Evolutionary conservation across 352 stramenopile genomes (phyloP).

Genomic region (Vaucheria bursata): DNA sequence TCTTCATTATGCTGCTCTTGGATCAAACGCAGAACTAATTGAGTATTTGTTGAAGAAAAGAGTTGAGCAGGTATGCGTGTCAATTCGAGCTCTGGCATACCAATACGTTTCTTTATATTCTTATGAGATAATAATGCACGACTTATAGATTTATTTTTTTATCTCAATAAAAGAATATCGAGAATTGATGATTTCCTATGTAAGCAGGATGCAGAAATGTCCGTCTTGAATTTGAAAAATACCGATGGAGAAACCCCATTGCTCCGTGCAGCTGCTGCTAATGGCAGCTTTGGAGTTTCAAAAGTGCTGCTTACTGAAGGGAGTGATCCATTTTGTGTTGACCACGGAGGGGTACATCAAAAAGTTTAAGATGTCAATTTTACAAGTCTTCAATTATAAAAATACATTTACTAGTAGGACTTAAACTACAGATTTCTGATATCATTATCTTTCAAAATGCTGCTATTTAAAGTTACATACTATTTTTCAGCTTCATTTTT

Average conservation of each 20-base stretch:
- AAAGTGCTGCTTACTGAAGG: background rate
- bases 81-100: background rate
- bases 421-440: background rate
- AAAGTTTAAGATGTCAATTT: background rate
- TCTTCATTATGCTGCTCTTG: conserved; percentile 34
- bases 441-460: background rate
- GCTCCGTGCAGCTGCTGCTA: conserved; percentile 21
- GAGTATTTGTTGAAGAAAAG: conserved; percentile 23
- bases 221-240: conserved; percentile 20
- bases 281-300: background rate
- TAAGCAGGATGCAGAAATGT: background rate
- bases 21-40: conserved; percentile 27
- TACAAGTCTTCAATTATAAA: background rate
- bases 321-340: background rate
- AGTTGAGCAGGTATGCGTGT: background rate
- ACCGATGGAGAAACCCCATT: conserved; percentile 21
- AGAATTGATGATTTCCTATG: background rate
- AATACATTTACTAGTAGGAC: background rate
- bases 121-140: background rate
- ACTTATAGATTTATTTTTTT: background rate
- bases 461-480: background rate
- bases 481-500: background rate
- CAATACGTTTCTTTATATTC: background rate
- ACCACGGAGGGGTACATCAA: background rate
- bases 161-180: background rate